These are phyloP conservation scores for Fusarium chlamydosporum DNA, from an alignment of 2,329 filamentous ascomycete genomes.

Conservation along the genomic window DNA sequence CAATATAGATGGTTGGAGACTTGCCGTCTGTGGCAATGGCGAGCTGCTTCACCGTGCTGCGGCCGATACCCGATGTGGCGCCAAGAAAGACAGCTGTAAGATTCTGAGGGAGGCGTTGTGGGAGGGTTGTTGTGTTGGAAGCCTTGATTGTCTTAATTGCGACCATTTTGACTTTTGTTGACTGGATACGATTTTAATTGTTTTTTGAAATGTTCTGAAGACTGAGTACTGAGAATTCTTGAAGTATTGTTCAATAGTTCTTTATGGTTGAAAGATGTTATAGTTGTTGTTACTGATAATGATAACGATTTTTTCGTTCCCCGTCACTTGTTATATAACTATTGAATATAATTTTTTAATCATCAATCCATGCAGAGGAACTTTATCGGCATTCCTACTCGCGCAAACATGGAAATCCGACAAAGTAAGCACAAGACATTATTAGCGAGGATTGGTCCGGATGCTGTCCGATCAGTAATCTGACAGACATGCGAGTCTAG, in stretches of 20 bases:
- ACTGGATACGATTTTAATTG: background rate
- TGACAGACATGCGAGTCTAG: background rate
- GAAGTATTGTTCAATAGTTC: background rate
- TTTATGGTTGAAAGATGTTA: background rate
- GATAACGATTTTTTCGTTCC: background rate
- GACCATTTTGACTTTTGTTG: conserved; percentile 17
- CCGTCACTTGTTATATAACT: conserved; percentile 14
- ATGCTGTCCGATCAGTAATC: background rate
- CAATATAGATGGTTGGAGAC: conserved; percentile 55
- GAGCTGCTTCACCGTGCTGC: conserved; percentile 30
- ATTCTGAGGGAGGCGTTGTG: conserved; percentile 5
- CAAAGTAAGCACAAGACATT: background rate
- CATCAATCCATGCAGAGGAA: background rate
- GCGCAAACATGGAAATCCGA: conserved; percentile 29
- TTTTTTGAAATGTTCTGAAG: background rate
- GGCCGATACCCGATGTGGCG: conserved; percentile 41
- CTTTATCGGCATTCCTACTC: background rate
- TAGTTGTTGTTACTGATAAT: background rate
- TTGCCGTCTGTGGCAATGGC: conserved; percentile 18
- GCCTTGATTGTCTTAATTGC: conserved; percentile 25
- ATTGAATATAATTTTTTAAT: background rate
- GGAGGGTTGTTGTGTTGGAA: conserved; percentile 23
- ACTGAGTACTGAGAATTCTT: too few species aligned
- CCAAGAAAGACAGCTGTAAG: conserved; percentile 40
- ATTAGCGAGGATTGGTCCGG: background rate